Base-by-base conservation (phyloP, 306 rosid species). In the Cicer pinnatifidum region DNA sequence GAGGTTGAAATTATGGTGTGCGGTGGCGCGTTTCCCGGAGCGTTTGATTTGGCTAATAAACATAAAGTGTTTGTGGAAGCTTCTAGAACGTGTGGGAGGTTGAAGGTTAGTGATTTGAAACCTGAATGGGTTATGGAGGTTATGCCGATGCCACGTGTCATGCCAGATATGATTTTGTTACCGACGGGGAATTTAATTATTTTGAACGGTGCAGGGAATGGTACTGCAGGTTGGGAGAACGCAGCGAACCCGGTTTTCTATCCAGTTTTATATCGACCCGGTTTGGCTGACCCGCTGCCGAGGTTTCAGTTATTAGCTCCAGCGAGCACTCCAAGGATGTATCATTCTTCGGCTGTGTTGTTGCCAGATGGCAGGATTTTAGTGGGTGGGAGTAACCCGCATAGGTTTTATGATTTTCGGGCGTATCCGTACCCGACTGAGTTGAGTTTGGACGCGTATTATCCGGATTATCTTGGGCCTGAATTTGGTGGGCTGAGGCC, bases 311-410 rank as follows among this genome's bases (percentile, higher is more conserved):
- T 87, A 0, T 79, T 88, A 1, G 84, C 79, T 19, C 86, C 89
- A 3, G 69, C 90, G 13, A 75, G 1, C 0, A 80, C 82, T 7
- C 80, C 95, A 0, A 57, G 96, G 62, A 81, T 90, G 98, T 90
- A 92, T 52, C 96, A 92, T 43, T 92, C 98, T 0, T 33, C 98
- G 0, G 89, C 94, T 1, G 60, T 90, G 38, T 64, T 92, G 0
- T 43, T 88, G 74, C 89, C 89, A 33, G 88, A 89, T 75, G 96
- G 96, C 56, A 78, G 87, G 35, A 70, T 90, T 13, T 73, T 92
- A 76, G 98, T 90, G 68, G 92, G 98, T 0, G 98, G 98, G 17
- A 90, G 98, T 44, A 92, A 92, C 68, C 94, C 98, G 0, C 94
- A 92, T 41, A 23, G 69, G 8, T 12, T 17, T 40, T 88, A 92